A percentile compares a stretch with the other conserved stretches of the same genome.
These are phyloP conservation scores for Stylonectria norvegica DNA, from an alignment of 2,329 filamentous ascomycete genomes.

Conservation along the genomic window DNA sequence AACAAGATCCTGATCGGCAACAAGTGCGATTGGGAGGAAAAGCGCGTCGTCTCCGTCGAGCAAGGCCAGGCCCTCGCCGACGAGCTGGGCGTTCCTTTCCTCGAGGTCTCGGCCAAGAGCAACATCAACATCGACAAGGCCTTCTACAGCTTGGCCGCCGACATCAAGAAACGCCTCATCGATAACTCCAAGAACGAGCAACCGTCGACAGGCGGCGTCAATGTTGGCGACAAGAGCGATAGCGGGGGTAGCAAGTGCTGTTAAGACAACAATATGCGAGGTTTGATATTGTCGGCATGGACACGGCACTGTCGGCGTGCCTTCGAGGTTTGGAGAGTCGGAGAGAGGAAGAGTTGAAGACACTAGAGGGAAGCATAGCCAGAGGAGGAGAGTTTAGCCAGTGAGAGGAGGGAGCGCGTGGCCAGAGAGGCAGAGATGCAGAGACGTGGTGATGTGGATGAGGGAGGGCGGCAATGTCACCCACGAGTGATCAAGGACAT, in stretches of 20 bases:
- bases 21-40: slow-evolving; percentile 99
- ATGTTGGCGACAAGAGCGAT: slow-evolving; percentile 62
- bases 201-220: slow-evolving; percentile 57
- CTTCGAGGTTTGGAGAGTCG: slow-evolving; percentile 18
- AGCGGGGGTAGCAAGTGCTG: slow-evolving; percentile 71
- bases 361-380: too few relatives aligned
- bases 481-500: slow-evolving; percentile 19
- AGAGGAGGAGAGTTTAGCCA: slow-evolving; percentile 4
- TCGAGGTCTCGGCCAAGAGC: slow-evolving; percentile 97
- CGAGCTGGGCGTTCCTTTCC: slow-evolving; percentile 95
- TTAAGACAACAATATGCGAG: slow-evolving; percentile 38
- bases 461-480: slow-evolving; percentile 20
- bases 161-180: slow-evolving; percentile 98
- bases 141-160: slow-evolving; percentile 89
- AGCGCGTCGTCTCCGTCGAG: slow-evolving; percentile 89
- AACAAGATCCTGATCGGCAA: slow-evolving; percentile 99
- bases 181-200: slow-evolving; percentile 81
- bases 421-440: slow-evolving; percentile 14
- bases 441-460: slow-evolving; percentile 14
- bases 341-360: slow-evolving; percentile 6
- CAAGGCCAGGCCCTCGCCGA: slow-evolving; percentile 90
- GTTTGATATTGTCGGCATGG: not conserved
- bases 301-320: slow-evolving; percentile 7
- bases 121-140: slow-evolving; percentile 99
- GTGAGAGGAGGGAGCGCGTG: slow-evolving; percentile 1